A percentile compares a stretch with the other conserved stretches of the same genome.
Conservation (phyloP, 768 basidiomycete genomes). For the Coprinopsis sp. region DNA sequence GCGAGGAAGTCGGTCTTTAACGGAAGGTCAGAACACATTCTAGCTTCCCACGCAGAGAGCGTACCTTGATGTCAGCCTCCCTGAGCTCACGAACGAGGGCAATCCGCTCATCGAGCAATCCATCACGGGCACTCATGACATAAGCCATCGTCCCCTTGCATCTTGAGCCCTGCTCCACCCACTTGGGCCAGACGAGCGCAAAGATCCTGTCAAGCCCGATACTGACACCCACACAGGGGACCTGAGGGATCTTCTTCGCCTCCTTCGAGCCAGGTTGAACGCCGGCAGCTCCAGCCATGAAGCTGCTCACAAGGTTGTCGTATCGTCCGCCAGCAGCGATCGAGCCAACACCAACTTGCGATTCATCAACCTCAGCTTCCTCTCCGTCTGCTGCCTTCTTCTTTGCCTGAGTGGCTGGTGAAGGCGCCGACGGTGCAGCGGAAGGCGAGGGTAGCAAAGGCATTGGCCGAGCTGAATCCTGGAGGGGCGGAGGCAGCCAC, state of each 20-base stretch:
- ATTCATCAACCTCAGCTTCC: conserved; percentile 88
- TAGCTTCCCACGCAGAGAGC: conserved; percentile 16
- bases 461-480: conserved; percentile 56
- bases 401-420: conserved; percentile 24
- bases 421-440: conserved; percentile 18
- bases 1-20: conserved; percentile 84
- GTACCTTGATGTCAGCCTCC: conserved; percentile 82
- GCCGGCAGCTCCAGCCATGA: conserved; percentile 75
- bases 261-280: conserved; percentile 33
- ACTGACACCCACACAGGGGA: conserved; percentile 90
- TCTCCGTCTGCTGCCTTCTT: conserved; percentile 36
- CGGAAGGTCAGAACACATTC: background rate
- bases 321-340: conserved; percentile 99
- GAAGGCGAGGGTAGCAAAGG: conserved; percentile 37
- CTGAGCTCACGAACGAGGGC: conserved; percentile 74
- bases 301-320: conserved; percentile 91
- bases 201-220: conserved; percentile 94
- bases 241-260: conserved; percentile 54
- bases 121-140: conserved; percentile 89
- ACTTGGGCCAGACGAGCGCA: conserved; percentile 84
- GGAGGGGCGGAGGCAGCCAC: conserved; percentile 94
- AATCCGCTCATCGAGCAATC: conserved; percentile 82
- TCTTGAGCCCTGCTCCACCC: conserved; percentile 72
- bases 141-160: conserved; percentile 92
- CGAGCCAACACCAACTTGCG: conserved; percentile 92